Evolutionary conservation across 2,329 filamentous ascomycete genomes (phyloP), one percentile per base, ranked within the genome.

Genomic region (Colletotrichum horii): DNA sequence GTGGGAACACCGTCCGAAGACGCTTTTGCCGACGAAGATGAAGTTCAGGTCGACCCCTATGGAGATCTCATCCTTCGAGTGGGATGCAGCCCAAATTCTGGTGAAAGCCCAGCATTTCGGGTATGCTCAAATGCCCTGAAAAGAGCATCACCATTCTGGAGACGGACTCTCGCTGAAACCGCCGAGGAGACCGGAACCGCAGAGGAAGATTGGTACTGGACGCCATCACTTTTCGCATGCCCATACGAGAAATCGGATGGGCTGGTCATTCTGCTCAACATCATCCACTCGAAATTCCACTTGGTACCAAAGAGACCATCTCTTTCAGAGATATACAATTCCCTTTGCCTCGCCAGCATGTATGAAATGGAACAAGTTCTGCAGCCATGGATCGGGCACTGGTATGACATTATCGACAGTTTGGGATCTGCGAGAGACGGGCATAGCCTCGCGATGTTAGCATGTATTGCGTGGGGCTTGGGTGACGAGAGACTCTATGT

Each of bases 131-230:
- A 48, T 26, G 65, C 74, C 4, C 15, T 76, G 19, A 71, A 66
- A 15, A 67, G 74, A 32, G 61, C 71, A 36, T 76, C 74, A 12
- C 60, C 74, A 3, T 74, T 76, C 11, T 76, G 74, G 74, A 71
- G n/a, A 19, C 52, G 62, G 30, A 62, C 71, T 11, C 61, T 76
- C 2, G 16, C 19, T 8, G 74, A 70, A 15, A 75, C 66, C 4
- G 24, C 34, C 12, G n/a, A 24, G 2, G 64, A 69, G 34, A 30
- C 34, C 26, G n/a, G 16, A 14, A n/a, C n/a, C 6, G 30, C 32
- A 12, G 61, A 62, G 4, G 66, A 38, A 3, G 66, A 61, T 4
- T 74, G 71, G 71, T 69, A 62, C 19, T 56, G 60, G 22, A 70
- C 71, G 2, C 71, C 66, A 1, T 76, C 71, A 2, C 38, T 74